Conservation (phyloP, 805 yeast genomes). For the Cyberlindnera mrakii region DNA sequence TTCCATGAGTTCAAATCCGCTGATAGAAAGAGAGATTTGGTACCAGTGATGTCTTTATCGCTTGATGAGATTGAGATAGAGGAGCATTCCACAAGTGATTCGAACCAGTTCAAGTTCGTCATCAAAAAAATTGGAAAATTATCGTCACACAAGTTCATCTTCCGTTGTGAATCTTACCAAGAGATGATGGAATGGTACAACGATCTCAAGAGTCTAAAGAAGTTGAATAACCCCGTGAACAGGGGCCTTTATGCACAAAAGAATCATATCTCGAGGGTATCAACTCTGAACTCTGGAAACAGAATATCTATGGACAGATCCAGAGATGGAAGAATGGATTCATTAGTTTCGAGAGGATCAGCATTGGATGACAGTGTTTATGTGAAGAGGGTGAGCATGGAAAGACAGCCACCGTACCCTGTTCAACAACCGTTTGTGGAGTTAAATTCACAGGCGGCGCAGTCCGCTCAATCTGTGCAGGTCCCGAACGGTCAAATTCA, state of each 20-base stretch:
- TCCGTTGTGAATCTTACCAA: slow-evolving; percentile 79
- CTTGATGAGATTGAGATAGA: slow-evolving; percentile 75
- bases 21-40: slow-evolving; percentile 75
- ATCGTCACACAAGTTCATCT: slow-evolving; percentile 90
- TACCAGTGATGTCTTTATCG: slow-evolving; percentile 78
- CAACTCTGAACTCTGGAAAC: slow-evolving; percentile 24
- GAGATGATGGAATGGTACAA: slow-evolving; percentile 80
- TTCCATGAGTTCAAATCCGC: slow-evolving; percentile 84
- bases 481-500: no score
- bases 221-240: slow-evolving; percentile 38
- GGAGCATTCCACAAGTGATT: slow-evolving; percentile 75
- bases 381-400: slow-evolving; percentile 7
- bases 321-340: not conserved
- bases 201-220: slow-evolving; percentile 65
- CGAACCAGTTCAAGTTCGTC: slow-evolving; percentile 67
- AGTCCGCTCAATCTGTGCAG: not conserved
- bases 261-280: slow-evolving; percentile 23
- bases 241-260: slow-evolving; percentile 22
- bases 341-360: no score
- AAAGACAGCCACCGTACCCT: slow-evolving; percentile 10
- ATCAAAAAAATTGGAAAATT: slow-evolving; percentile 70
- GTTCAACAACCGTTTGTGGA: slow-evolving; percentile 5
- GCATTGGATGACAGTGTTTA: slow-evolving; percentile 15
- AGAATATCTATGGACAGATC: slow-evolving; percentile 10
- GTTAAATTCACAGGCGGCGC: not conserved